phyloP scores from a whole-genome alignment of 805 yeast genomes.

The Zygosaccharomyces lentus region DNA sequence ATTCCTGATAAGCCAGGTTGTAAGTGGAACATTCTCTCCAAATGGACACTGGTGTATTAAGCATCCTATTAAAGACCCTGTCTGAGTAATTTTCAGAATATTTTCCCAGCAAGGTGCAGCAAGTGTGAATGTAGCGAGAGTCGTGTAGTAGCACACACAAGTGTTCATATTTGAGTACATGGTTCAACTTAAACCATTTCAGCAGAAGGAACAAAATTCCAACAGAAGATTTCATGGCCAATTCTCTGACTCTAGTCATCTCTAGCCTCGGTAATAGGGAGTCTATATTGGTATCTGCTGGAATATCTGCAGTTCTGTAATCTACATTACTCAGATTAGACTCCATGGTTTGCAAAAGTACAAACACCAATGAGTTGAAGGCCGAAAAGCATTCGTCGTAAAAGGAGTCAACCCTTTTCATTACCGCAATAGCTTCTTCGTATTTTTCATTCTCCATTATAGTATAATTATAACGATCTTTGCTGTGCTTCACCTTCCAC shows the following conservation, averaged over 20 bases:
- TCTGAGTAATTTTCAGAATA: constrained; percentile 31
- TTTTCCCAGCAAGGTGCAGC: constrained; percentile 25
- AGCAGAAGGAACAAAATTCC: constrained; percentile 50
- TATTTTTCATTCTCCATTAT: constrained; percentile 13
- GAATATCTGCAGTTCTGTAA: constrained; percentile 17
- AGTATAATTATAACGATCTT: constrained; percentile 34
- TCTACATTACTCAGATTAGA: constrained; percentile 39
- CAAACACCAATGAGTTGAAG: constrained; percentile 60
- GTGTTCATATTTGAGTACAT: constrained; percentile 74
- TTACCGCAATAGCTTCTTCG: constrained; percentile 29
- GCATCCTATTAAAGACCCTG: constrained; percentile 29
- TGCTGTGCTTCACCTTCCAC: constrained; percentile 33
- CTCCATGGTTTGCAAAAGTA: constrained; percentile 59
- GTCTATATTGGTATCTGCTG: constrained; percentile 12
- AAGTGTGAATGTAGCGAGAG: constrained; percentile 45
- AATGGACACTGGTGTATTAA: constrained; percentile 20
- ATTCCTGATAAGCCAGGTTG: constrained; percentile 12
- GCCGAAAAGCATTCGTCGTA: constrained; percentile 51
- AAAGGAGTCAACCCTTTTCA: constrained; percentile 56
- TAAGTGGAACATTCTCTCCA: constrained; percentile 30
- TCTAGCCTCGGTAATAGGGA: constrained; percentile 41
- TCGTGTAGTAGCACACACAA: constrained; percentile 70
- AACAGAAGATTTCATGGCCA: constrained; percentile 54
- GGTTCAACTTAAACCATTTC: constrained; percentile 76
- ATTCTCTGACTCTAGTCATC: constrained; percentile 55